A percentile compares a stretch with the other conserved stretches of the same genome.
These are phyloP conservation scores for Litsea cubeba DNA, from an alignment of 164 flowering plant species.

Conservation along the genomic window DNA sequence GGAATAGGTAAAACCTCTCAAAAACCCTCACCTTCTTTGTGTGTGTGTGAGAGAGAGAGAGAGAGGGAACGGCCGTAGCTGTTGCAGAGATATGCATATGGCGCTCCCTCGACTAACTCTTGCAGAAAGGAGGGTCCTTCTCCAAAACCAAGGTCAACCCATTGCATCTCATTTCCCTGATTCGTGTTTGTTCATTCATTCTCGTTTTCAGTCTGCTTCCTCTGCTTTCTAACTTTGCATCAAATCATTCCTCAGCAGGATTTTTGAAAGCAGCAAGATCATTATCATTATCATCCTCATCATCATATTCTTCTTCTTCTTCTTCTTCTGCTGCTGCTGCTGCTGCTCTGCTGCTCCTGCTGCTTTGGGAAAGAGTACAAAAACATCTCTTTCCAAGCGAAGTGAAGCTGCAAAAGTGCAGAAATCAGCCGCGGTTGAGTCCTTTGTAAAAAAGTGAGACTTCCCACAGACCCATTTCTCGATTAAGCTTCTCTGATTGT, in stretches of 20 bases:
- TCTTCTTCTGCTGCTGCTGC: background rate
- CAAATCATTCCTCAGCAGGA: slow-evolving; percentile 8
- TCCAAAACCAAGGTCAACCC: slow-evolving; percentile 16
- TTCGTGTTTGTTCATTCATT: background rate
- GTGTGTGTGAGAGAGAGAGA: too few relatives aligned
- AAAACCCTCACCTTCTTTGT: background rate
- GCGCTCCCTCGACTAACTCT: slow-evolving; percentile 21
- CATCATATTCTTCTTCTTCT: background rate
- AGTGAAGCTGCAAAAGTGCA: slow-evolving; percentile 10
- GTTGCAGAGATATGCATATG: slow-evolving; percentile 10
- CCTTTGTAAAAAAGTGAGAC: slow-evolving; percentile 15
- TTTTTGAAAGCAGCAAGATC: slow-evolving; percentile 6
- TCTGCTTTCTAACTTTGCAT: background rate
- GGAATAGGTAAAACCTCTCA: background rate
- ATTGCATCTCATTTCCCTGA: background rate
- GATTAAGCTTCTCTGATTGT: background rate
- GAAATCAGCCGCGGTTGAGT: slow-evolving; percentile 3
- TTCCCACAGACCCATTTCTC: slow-evolving; percentile 3
- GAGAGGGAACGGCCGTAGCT: too few relatives aligned
- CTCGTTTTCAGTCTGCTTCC: background rate
- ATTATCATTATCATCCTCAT: background rate
- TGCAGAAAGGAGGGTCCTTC: slow-evolving; percentile 6
- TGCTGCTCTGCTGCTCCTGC: too few relatives aligned
- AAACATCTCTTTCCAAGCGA: slow-evolving; percentile 8
- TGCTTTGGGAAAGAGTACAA: slow-evolving; percentile 1